Base-by-base conservation (phyloP, 2,329 filamentous ascomycete species). In the Dothideomycetes sp. region DNA sequence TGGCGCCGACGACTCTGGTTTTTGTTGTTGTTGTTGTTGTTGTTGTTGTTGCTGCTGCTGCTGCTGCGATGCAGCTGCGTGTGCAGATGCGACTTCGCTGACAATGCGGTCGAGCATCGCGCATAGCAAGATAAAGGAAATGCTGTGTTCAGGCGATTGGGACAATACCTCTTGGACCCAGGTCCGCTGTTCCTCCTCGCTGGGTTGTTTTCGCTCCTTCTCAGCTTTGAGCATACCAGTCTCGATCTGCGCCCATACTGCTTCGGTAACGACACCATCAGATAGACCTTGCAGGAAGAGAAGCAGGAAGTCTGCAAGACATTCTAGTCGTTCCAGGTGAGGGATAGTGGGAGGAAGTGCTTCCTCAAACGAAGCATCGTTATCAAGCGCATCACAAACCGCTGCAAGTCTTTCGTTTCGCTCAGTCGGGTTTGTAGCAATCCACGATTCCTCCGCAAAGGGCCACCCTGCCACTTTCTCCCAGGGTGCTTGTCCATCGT, bases 121-220 rank as follows among this genome's bases (percentile, higher is more conserved):
- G 0, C 81, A 85, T 12, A 95, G 65, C 47, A 95, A 87, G 2
- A 94, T 83, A 53, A 95, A 94, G 0, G 83, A 82, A 40, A 94
- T 88, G 54, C 86, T 91, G 61, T 94, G 82, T 36, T 81, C 80
- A 0, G 86, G 83, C 0, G 76, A 72, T 2, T 73, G 66, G 0
- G 81, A 73, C 2, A 95, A 70, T 2, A 81, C 72, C 48, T 95
- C 88, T 4, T 94, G 73, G 2, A 91, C 63, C 56, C 66, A 68
- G 30, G 69, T 68, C 45, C 75, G 71, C 33, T 72, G 65, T 34
- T 79, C 75, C 41, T 81, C 76, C 31, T 57, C 55, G 4, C 62
- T 58, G 8, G 63, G 53, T 16, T 64, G 59, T 2, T 56, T 58
- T 27, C 66, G 68, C 1, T 59, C 47, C 46, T 68, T 72, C 49